A percentile compares a stretch with the other conserved stretches of the same genome.
These are phyloP conservation scores for Penicillium sumatraense DNA, from an alignment of 2,329 filamentous ascomycete species.

Conservation along the genomic window DNA sequence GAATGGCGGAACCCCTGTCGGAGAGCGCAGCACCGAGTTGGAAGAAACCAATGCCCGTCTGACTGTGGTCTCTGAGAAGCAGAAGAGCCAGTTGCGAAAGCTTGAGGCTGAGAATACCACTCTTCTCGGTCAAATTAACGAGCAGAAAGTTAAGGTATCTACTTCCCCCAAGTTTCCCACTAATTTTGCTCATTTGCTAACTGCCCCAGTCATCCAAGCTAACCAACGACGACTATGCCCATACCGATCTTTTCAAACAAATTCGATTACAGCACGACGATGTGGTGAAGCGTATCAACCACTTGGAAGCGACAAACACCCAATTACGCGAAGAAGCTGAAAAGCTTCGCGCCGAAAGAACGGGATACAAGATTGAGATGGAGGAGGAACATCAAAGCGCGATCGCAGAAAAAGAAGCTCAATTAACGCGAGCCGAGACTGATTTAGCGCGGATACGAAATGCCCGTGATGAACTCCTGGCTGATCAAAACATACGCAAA, in stretches of 20 bases:
- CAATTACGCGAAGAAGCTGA: slow-evolving; percentile 83
- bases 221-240: slow-evolving; percentile 90
- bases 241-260: slow-evolving; percentile 91
- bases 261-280: slow-evolving; percentile 91
- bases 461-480: slow-evolving; percentile 80
- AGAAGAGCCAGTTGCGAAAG: slow-evolving; percentile 85
- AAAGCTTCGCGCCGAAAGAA: slow-evolving; percentile 82
- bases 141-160: slow-evolving; percentile 64
- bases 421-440: slow-evolving; percentile 78
- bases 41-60: slow-evolving; percentile 79
- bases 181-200: slow-evolving; percentile 4
- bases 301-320: slow-evolving; percentile 85
- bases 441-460: slow-evolving; percentile 86
- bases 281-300: slow-evolving; percentile 87
- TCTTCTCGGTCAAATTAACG: slow-evolving; percentile 77
- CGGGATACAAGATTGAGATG: slow-evolving; percentile 77
- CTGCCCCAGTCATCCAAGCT: slow-evolving; percentile 64
- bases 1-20: slow-evolving; percentile 59
- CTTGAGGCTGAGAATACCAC: slow-evolving; percentile 76
- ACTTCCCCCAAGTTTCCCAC: background rate
- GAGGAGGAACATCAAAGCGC: slow-evolving; percentile 77
- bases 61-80: slow-evolving; percentile 74
- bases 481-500: slow-evolving; percentile 80
- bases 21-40: slow-evolving; percentile 66
- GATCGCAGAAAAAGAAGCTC: slow-evolving; percentile 78